phyloP scores from a whole-genome alignment of 441 rosid genomes.

The Hura crepitans region DNA sequence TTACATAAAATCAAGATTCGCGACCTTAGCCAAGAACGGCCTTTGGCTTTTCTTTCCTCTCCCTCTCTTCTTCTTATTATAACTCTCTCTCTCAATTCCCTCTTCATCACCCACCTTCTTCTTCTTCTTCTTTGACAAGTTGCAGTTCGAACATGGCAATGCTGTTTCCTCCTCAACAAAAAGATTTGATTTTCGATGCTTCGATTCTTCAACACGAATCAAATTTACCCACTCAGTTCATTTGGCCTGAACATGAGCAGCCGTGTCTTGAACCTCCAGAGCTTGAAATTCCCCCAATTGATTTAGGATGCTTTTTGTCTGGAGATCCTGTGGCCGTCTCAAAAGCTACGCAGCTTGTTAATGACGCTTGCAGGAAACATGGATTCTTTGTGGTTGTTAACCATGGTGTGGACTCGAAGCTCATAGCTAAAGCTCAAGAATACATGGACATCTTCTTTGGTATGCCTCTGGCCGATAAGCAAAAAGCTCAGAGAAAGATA shows the following conservation, averaged over 20 bases:
- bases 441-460: slow-evolving; percentile 66
- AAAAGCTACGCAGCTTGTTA: slow-evolving; percentile 48
- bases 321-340: slow-evolving; percentile 38
- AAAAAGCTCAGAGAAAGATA: slow-evolving; percentile 58
- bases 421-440: slow-evolving; percentile 61
- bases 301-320: slow-evolving; percentile 53
- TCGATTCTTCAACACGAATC: slow-evolving; percentile 48
- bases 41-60: slow-evolving; percentile 26
- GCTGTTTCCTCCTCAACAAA: slow-evolving; percentile 17
- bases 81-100: neutral
- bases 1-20: slow-evolving; percentile 23
- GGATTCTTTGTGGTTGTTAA: slow-evolving; percentile 83
- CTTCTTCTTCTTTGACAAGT: neutral
- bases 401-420: slow-evolving; percentile 63
- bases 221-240: slow-evolving; percentile 63
- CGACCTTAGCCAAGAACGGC: slow-evolving; percentile 22
- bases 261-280: slow-evolving; percentile 49
- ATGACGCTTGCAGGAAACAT: slow-evolving; percentile 74
- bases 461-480: slow-evolving; percentile 63
- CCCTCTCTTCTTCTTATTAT: neutral
- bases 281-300: slow-evolving; percentile 66
- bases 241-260: slow-evolving; percentile 83
- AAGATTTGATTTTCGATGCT: slow-evolving; percentile 48
- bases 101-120: neutral
- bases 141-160: slow-evolving; percentile 13